Base-by-base conservation (phyloP, 345 rosid species). In the Salix exigua region DNA sequence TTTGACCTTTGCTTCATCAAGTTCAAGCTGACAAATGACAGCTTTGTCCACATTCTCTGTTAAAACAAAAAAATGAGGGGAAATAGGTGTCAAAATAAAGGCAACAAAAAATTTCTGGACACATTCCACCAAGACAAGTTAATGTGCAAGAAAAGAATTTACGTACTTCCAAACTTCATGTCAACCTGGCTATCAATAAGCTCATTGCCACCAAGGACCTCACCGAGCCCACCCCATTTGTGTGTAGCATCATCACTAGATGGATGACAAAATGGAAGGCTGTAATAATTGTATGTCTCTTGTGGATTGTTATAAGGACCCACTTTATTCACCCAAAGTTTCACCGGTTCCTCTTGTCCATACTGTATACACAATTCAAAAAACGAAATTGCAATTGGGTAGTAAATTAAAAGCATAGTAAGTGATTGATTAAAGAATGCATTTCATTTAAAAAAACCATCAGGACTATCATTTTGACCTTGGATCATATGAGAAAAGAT, bases 161-260 rank as follows among this genome's bases (percentile, higher is more conserved):
- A 84, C 94, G 25, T 88, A 96, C 99, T 92, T 89, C 21, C 81
- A 85, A 90, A 96, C 82, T 94, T 96, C 31, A 96, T 87, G 60
- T 89, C 88, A 64, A 94, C 85, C 82, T 88, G 87, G 84, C 99
- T 94, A 82, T 94, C 99, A 75, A 96, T 94, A 77, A 96, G 98
- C 81, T 96, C 99, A 83, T 96, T 96, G 77, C 99, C 99, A 85
- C 99, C 99, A 17, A 96, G 90, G 82, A 94, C 99, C 86, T 96
- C 99, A 76, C 98, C 99, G 81, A 96, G 98, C 64, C 98, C 99
- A 84, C 97, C 99, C 99, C 98, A 96, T 83, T 96, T 96, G 87
- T 96, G 99, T 71, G 89, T 58, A 23, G 26, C 88, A 60, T 88
- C 79, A 82, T 84, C 85, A 26, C 37, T 85, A 81, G 94, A 74